Evolutionary conservation across 768 basidiomycete genomes (phyloP).

Genomic region (Pleurotus cornucopiae): DNA sequence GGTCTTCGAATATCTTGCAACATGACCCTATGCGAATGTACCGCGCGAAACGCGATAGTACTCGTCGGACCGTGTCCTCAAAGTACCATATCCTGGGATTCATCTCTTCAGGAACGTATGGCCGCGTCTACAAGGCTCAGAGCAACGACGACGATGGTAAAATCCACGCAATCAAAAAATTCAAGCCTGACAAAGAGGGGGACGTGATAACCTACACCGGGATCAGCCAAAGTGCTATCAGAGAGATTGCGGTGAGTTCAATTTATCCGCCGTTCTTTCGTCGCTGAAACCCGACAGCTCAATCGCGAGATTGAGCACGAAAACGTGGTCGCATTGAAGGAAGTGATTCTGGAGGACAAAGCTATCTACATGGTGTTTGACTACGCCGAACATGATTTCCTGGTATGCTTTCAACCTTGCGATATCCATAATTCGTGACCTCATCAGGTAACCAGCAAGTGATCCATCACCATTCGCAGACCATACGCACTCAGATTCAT

Average conservation of each 20-base stretch:
- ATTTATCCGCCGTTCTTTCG: neutral
- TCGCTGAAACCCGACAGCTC: constrained; percentile 43
- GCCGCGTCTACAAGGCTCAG: constrained; percentile 96
- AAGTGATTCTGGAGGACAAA: constrained; percentile 97
- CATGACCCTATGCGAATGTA: constrained; percentile 86
- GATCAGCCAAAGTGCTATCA: constrained; percentile 94
- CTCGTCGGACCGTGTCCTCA: constrained; percentile 62
- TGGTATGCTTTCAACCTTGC: constrained; percentile 48
- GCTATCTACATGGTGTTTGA: constrained; percentile 99
- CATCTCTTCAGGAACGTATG: constrained; percentile 97
- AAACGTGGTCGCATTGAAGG: constrained; percentile 86
- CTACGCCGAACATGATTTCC: constrained; percentile 97
- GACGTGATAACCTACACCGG: constrained; percentile 95
- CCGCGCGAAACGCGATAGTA: constrained; percentile 70
- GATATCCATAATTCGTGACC: neutral
- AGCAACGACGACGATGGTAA: constrained; percentile 64
- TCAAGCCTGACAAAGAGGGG: constrained; percentile 99
- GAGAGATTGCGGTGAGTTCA: constrained; percentile 86
- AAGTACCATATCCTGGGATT: constrained; percentile 94
- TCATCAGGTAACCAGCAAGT: constrained; percentile 66
- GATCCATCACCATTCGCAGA: constrained; percentile 96
- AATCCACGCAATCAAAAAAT: constrained; percentile 97
- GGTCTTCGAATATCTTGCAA: constrained; percentile 40
- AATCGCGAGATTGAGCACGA: constrained; percentile 89
- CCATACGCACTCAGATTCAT: constrained; percentile 72